Base-by-base conservation (phyloP, 768 basidiomycete species). In the Tylopilus balloui region DNA sequence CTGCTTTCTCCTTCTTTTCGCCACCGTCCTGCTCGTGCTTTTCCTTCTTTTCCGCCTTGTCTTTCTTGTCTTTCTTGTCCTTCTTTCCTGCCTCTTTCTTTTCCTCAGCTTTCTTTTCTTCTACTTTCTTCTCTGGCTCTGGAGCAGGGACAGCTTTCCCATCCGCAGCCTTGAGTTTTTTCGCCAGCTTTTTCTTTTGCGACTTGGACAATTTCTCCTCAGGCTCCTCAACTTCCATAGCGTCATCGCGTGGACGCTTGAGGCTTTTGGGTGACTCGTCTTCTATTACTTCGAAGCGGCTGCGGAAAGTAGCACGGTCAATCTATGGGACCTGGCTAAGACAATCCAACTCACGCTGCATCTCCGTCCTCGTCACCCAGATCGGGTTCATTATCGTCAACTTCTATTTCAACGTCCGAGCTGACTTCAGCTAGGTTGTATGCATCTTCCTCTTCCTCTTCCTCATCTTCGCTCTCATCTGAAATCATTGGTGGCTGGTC, bases 11-110 rank as follows among this genome's bases (percentile, higher is more conserved):
- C 39, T 60, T 59, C 47, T 65, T 62, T 34, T 66, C 57, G 36
- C 56, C 60, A 36, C 63, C 62, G 49, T 70, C 62, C 35, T 62
- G 56, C 52, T 69, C 60, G 10, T 51, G n/a, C 51, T 70, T 63
- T 37, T 69, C 63, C 53, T 66, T 68, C 47, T 60, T 52, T 10
- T 57, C 57, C 1, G 46, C 54, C 49, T 62, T 62, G 68, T 69
- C 53, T 56, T 60, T 31, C 63, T 54, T 71, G n/a, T n/a, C n/a
- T 9, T 72, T 75, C 70, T 88, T 87, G 52, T 79, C 71, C 70
- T 90, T 88, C 71, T 91, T n/a, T n/a, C n/a, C n/a, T n/a, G n/a
- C 83, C 54, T 71, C 76, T 70, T 89, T 88, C 71, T 90, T 83
- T 54, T 71, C 77, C 45, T 70, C 69, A 49, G 64, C 63, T 43